These are phyloP conservation scores for Niebla homalea DNA, from an alignment of 495 filamentous ascomycete genomes.

Conservation along the genomic window DNA sequence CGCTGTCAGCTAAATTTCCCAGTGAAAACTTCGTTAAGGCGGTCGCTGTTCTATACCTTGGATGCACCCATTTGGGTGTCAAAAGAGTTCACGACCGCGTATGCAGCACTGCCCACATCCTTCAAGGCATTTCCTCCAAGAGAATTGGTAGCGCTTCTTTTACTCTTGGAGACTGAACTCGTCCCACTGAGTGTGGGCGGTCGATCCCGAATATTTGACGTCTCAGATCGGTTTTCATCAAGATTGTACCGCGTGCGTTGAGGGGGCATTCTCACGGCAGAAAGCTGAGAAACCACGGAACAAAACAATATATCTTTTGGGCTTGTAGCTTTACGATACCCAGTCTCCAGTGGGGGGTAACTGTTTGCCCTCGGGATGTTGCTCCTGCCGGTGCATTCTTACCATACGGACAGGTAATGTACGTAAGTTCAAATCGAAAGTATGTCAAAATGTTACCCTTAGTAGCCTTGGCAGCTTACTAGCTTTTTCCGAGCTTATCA, in stretches of 20 bases:
- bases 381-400: too few species aligned
- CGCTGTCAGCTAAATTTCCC: background rate
- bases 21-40: background rate
- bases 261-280: slow-evolving; percentile 8
- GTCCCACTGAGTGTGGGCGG: background rate
- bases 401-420: too few species aligned
- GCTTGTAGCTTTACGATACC: too few species aligned
- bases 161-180: slow-evolving; percentile 12
- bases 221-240: slow-evolving; percentile 27
- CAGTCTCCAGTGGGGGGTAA: too few species aligned
- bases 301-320: too few species aligned
- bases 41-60: background rate
- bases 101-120: slow-evolving; percentile 19
- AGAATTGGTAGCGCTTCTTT: slow-evolving; percentile 12
- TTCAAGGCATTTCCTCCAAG: slow-evolving; percentile 18
- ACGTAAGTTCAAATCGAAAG: too few species aligned
- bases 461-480: too few species aligned
- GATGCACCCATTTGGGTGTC: background rate
- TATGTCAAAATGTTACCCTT: too few species aligned
- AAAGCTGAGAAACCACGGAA: too few species aligned
- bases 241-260: slow-evolving; percentile 12
- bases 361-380: too few species aligned
- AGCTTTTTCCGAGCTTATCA: too few species aligned
- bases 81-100: background rate
- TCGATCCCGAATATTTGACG: slow-evolving; percentile 25